phyloP scores from a whole-genome alignment of 495 filamentous ascomycete genomes.

The Podospora fimiseda region DNA sequence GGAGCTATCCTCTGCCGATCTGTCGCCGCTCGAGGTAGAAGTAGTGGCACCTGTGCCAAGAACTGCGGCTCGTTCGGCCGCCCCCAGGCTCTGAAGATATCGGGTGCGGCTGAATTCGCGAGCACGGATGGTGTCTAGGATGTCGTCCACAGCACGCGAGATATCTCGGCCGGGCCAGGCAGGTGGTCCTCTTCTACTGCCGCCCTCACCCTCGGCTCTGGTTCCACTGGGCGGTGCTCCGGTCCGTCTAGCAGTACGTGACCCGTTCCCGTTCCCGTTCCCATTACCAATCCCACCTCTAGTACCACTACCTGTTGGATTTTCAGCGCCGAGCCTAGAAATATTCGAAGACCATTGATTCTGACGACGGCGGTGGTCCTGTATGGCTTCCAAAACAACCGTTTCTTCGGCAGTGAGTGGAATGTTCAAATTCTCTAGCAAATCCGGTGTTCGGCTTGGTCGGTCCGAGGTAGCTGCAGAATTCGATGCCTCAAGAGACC shows the following conservation, averaged over 20 bases:
- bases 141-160: conserved; percentile 20
- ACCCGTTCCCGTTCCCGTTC: neutral
- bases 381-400: conserved; percentile 42
- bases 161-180: conserved; percentile 12
- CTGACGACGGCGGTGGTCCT: conserved; percentile 40
- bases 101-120: neutral
- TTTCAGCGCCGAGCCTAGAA: conserved; percentile 6
- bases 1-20: neutral
- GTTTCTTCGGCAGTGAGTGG: conserved; percentile 42
- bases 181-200: neutral
- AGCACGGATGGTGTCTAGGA: conserved; percentile 19
- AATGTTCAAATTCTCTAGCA: conserved; percentile 23
- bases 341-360: conserved; percentile 22
- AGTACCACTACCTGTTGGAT: conserved; percentile 2
- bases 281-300: neutral
- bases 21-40: too few species aligned
- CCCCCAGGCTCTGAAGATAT: neutral
- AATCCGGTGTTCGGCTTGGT: conserved; percentile 15
- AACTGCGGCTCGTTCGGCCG: neutral
- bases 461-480: conserved; percentile 15
- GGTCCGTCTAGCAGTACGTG: neutral
- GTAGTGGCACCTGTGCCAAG: too few species aligned
- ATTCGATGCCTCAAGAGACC: conserved; percentile 17
- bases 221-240: conserved; percentile 5
- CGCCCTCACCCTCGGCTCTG: conserved; percentile 5